Evolutionary conservation across 306 rosid species (phyloP).

Genomic region (Potentilla sterilis): DNA sequence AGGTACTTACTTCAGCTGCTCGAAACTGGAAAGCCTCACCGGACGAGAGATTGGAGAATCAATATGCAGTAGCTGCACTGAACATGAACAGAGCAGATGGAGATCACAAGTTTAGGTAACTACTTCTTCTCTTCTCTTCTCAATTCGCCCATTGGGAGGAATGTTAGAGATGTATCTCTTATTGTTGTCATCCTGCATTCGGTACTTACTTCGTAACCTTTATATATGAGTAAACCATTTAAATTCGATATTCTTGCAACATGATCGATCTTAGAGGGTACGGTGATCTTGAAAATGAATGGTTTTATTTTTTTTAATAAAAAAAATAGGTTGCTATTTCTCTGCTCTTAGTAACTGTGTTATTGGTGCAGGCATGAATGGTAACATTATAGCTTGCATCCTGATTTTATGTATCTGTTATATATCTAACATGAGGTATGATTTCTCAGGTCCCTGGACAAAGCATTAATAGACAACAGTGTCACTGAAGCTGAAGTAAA

Average conservation of each 20-base stretch:
- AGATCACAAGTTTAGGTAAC: conserved; percentile 20
- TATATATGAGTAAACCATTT: neutral
- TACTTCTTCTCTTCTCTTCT: neutral
- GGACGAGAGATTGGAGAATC: neutral
- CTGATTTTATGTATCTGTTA: neutral
- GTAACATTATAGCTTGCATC: neutral
- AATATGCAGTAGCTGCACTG: neutral
- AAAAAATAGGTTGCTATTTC: neutral
- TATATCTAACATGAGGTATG: neutral
- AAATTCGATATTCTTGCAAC: neutral
- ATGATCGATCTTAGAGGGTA: conserved; percentile 2
- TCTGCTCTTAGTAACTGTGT: neutral
- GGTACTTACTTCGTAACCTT: neutral
- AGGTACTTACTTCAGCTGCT: conserved; percentile 32
- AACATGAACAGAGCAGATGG: neutral
- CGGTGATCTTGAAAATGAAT: neutral
- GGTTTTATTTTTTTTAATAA: neutral
- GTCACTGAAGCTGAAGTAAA: conserved; percentile 18
- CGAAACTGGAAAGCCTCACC: conserved; percentile 15
- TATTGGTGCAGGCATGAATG: neutral
- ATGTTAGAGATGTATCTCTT: neutral
- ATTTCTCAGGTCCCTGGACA: conserved; percentile 29
- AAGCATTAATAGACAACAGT: conserved; percentile 24
- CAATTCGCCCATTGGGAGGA: neutral
- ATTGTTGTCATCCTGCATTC: neutral